Conservation (phyloP, 352 stramenopile genomes). For the Globisporangium spiculum region DNA sequence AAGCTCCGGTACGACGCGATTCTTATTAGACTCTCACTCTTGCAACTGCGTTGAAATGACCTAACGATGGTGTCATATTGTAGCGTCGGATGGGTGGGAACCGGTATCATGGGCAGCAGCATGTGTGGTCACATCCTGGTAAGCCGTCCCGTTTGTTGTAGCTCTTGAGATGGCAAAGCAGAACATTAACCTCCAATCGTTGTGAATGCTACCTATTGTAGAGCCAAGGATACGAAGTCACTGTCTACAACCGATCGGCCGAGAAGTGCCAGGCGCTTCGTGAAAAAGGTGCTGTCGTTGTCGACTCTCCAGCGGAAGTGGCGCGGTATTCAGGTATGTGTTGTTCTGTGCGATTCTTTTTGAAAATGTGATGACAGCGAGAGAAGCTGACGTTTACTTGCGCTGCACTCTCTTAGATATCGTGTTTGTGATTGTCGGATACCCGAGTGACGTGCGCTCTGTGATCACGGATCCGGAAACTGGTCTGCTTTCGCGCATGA, state of each 20-base stretch:
- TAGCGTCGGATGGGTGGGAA: constrained; percentile 85
- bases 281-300: constrained; percentile 75
- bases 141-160: constrained; percentile 11
- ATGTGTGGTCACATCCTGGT: constrained; percentile 89
- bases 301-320: constrained; percentile 73
- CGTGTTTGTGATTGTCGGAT: constrained; percentile 89
- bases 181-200: background rate
- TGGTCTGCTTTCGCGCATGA: constrained; percentile 68
- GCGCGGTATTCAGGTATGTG: constrained; percentile 61
- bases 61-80: constrained; percentile 2
- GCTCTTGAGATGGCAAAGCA: too few species aligned
- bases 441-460: constrained; percentile 77
- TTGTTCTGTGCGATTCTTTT: background rate
- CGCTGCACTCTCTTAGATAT: constrained; percentile 48
- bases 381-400: background rate
- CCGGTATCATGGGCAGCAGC: constrained; percentile 86
- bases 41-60: background rate
- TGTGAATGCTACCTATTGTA: constrained; percentile 17
- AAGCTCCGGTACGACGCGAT: constrained; percentile 47
- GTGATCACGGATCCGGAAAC: constrained; percentile 70
- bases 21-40: background rate
- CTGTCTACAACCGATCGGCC: constrained; percentile 81
- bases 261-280: constrained; percentile 77
- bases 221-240: constrained; percentile 83
- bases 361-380: background rate